Evolutionary conservation across 2,329 filamentous ascomycete genomes (phyloP).

Genomic region (Ceratocystis harringtonii): DNA sequence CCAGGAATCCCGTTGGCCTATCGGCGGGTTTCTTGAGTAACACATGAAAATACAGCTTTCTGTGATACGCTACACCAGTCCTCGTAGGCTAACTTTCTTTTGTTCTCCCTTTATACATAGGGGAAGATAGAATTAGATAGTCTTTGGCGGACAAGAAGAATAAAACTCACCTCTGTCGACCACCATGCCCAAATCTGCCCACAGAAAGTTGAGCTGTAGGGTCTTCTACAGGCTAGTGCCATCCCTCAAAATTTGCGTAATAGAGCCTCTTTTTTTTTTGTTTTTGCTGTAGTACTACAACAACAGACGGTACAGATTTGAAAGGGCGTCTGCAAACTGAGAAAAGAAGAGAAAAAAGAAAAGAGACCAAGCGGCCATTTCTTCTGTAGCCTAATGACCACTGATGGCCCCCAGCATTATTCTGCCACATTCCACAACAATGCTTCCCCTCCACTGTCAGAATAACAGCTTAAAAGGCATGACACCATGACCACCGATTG

Average conservation of each 20-base stretch:
- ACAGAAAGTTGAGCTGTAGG: constrained; percentile 48
- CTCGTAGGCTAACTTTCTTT: too few species aligned
- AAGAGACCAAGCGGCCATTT: constrained; percentile 36
- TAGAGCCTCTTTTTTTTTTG: not conserved
- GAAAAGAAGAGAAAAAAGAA: constrained; percentile 35
- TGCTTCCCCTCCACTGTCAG: constrained; percentile 40
- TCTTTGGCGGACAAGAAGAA: not conserved
- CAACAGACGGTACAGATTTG: constrained; percentile 24
- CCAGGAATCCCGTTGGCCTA: constrained; percentile 29
- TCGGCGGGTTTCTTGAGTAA: not conserved
- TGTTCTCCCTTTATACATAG: too few species aligned
- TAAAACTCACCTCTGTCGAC: constrained; percentile 29
- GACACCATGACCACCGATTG: constrained; percentile 42
- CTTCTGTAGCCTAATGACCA: constrained; percentile 35
- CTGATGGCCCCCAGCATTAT: constrained; percentile 39
- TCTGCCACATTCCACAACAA: constrained; percentile 51
- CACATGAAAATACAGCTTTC: too few species aligned
- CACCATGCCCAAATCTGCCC: constrained; percentile 28
- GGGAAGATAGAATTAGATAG: too few species aligned
- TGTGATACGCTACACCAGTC: too few species aligned
- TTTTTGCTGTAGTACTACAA: constrained; percentile 38
- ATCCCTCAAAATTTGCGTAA: too few species aligned
- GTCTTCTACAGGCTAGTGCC: constrained; percentile 23
- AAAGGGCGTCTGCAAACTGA: constrained; percentile 25
- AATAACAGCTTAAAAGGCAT: constrained; percentile 46